Evolutionary conservation across 352 stramenopile genomes (phyloP).

Genomic region (Pythium grandisporangium): DNA sequence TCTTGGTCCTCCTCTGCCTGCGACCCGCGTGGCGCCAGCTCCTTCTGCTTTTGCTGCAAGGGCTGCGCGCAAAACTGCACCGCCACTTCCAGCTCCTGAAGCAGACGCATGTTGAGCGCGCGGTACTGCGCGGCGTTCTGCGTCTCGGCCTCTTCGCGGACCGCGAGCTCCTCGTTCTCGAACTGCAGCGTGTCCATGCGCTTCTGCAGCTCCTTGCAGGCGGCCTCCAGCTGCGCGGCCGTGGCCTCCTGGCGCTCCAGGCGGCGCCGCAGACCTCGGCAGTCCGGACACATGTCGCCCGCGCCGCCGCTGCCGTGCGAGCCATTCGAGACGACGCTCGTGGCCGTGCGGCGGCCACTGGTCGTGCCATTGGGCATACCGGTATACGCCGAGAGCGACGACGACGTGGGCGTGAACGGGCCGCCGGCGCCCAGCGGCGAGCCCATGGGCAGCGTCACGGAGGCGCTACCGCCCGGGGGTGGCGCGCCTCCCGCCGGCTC

Average conservation of each 20-base stretch:
- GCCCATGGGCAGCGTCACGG: slow-evolving; percentile 1
- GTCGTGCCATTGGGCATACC: slow-evolving; percentile 16
- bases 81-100: slow-evolving; percentile 66
- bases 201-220: slow-evolving; percentile 74
- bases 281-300: slow-evolving; percentile 24
- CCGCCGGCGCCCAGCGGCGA: slow-evolving; percentile 23
- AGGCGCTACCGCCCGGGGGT: slow-evolving; percentile 3
- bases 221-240: slow-evolving; percentile 67
- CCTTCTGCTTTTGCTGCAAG: slow-evolving; percentile 22
- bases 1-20: slow-evolving; percentile 17
- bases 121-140: slow-evolving; percentile 44
- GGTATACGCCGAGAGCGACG: slow-evolving; percentile 16
- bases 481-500: slow-evolving; percentile 24
- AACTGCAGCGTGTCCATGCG: slow-evolving; percentile 50
- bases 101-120: slow-evolving; percentile 42
- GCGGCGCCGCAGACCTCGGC: slow-evolving; percentile 39
- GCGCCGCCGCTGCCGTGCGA: slow-evolving; percentile 40
- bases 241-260: slow-evolving; percentile 67
- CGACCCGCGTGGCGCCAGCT: neutral
- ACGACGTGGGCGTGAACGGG: slow-evolving; percentile 27
- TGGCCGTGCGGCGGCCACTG: slow-evolving; percentile 30
- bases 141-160: slow-evolving; percentile 57
- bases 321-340: slow-evolving; percentile 33
- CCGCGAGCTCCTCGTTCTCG: slow-evolving; percentile 56
- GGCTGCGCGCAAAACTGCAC: slow-evolving; percentile 62